Evolutionary conservation across 441 rosid species (phyloP).

Genomic region (Sinapis alba): DNA sequence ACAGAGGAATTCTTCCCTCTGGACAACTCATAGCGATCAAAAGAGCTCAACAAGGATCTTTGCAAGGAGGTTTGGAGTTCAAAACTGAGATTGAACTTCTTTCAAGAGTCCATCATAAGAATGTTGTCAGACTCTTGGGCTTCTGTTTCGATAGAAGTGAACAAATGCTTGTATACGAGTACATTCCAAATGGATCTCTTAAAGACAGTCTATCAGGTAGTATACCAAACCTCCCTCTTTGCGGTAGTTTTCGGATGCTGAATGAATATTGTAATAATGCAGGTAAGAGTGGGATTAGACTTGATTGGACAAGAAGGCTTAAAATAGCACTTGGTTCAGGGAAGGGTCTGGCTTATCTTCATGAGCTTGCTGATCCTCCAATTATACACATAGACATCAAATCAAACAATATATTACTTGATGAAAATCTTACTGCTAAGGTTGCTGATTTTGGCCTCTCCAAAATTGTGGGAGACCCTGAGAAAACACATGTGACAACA

Average conservation of each 20-base stretch:
- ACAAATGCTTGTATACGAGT: conserved; percentile 82
- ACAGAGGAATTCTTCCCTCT: conserved; percentile 66
- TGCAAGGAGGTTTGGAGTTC: conserved; percentile 90
- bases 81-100: conserved; percentile 92
- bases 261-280: conserved; percentile 1
- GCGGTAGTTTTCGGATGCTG: background rate
- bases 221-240: background rate
- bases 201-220: conserved; percentile 75
- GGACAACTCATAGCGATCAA: conserved; percentile 69
- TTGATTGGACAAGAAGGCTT: conserved; percentile 79
- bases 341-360: conserved; percentile 74
- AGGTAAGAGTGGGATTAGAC: conserved; percentile 72
- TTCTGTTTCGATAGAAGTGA: conserved; percentile 79
- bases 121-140: conserved; percentile 70
- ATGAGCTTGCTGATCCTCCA: conserved; percentile 86
- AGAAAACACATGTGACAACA: conserved; percentile 63
- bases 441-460: conserved; percentile 91
- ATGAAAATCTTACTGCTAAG: conserved; percentile 68
- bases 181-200: conserved; percentile 67
- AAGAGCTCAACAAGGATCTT: conserved; percentile 81
- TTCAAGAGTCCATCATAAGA: conserved; percentile 91
- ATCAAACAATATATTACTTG: conserved; percentile 68
- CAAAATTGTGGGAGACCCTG: conserved; percentile 54
- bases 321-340: conserved; percentile 71
- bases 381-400: conserved; percentile 80